These are phyloP conservation scores for Paecilomyces dactylethromorphus DNA, from an alignment of 2,329 filamentous ascomycete genomes.

Conservation along the genomic window DNA sequence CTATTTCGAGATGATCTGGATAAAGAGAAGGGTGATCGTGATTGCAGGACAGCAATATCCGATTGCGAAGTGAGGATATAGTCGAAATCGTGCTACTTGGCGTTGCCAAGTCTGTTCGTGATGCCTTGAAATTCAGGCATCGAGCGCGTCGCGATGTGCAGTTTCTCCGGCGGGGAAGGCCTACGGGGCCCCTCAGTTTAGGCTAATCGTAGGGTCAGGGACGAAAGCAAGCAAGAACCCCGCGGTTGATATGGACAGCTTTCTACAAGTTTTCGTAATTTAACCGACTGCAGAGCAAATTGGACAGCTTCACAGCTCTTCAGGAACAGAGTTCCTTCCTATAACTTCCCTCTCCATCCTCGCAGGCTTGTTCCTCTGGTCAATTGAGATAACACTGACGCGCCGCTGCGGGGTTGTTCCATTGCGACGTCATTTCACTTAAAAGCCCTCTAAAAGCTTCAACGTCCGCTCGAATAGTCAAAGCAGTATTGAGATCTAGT, in stretches of 20 bases:
- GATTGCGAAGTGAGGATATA: no score
- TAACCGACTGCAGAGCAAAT: not conserved
- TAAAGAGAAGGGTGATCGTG: no score
- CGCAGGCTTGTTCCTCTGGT: not conserved
- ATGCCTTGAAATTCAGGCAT: not conserved
- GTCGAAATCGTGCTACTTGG: no score
- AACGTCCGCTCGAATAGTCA: not conserved
- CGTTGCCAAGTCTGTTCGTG: not conserved
- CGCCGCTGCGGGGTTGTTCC: not conserved
- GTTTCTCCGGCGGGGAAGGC: not conserved
- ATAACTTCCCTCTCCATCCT: not conserved
- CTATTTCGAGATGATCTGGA: no score
- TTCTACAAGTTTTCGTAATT: conserved; percentile 4
- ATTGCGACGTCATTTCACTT: not conserved
- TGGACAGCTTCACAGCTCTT: not conserved
- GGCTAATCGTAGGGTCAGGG: not conserved
- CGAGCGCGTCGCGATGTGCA: no score
- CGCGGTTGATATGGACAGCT: not conserved
- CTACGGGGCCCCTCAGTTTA: not conserved
- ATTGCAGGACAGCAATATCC: no score
- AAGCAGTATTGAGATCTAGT: not conserved
- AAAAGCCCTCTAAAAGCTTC: not conserved
- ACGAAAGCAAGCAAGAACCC: not conserved
- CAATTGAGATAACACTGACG: not conserved
- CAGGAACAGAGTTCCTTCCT: not conserved